Evolutionary conservation across 1,284 basidiomycete genomes (phyloP), one percentile per base, ranked within the genome.

Genomic region (Tranzscheliella williamsii): DNA sequence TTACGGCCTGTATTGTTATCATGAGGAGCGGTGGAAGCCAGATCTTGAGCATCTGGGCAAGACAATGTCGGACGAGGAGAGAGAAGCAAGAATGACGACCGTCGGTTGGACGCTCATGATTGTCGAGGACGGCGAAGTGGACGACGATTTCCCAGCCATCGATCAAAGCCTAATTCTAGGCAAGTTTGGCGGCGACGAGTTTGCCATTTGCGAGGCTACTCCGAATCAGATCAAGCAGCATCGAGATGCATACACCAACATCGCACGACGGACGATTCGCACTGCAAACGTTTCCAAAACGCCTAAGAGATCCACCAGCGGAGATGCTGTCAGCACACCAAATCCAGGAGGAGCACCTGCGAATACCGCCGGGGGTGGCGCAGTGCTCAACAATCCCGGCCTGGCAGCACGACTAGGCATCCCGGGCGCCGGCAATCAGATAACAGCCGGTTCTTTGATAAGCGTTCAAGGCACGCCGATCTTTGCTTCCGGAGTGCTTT

Each of bases 101-200:
- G 82, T 89, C 2, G 91, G 90, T 1, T 99, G 94, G 93, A 87
- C 91, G n/a, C 78, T 99, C 78, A 82, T 91, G 50, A 92, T 98
- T 47, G 90, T 93, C 7, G 94, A 99, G 73, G 92, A 97, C 77
- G 95, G 95, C 15, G 91, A 96, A 78, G 91, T 97, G 0, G 95
- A 99, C 75, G 94, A 97, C 76, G 95, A 99, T 79, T 98, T 94
- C 72, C 94, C 95, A 23, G 92, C 93, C 2, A 87, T 95, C 11
- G 95, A 97, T 75, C 83, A 94, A 26, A 86, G 86, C 38, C 85
- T 89, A 5, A 86, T 87, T 67, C 86, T 94, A 13, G 84, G 85
- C 26, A 92, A 90, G 72, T 96, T 98, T 79, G 89, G 88, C 35
- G 89, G 91, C 42, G 88, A 89, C 41, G 89, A 90, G 29, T 96